Evolutionary conservation across 2,329 filamentous ascomycete species (phyloP).

Genomic region (Calonectria multiphialidica): DNA sequence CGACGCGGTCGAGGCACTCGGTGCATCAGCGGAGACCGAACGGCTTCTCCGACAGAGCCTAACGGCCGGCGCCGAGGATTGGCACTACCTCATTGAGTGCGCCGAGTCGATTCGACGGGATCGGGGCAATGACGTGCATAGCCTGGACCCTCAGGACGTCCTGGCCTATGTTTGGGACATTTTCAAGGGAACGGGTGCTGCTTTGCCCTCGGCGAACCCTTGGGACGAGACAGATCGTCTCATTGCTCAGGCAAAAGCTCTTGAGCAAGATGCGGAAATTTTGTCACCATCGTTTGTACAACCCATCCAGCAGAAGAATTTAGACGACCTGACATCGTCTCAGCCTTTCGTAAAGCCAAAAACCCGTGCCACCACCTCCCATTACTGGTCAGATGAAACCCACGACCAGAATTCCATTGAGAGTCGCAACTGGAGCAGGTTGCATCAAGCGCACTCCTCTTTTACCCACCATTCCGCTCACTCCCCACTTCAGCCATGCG

Average conservation of each 20-base stretch:
- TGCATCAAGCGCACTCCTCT: slow-evolving; percentile 12
- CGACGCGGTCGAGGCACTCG: slow-evolving; percentile 44
- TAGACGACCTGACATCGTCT: neutral
- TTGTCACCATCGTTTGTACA: slow-evolving; percentile 24
- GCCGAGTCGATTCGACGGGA: slow-evolving; percentile 45
- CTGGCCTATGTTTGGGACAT: slow-evolving; percentile 47
- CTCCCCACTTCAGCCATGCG: slow-evolving; percentile 10
- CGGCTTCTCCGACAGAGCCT: slow-evolving; percentile 47
- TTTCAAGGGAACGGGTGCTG: slow-evolving; percentile 21
- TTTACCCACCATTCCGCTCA: slow-evolving; percentile 13
- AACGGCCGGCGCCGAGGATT: slow-evolving; percentile 49
- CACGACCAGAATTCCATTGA: slow-evolving; percentile 26
- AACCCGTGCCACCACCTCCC: slow-evolving; percentile 35
- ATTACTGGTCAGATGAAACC: slow-evolving; percentile 44
- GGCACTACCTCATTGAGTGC: slow-evolving; percentile 49
- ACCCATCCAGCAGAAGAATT: neutral
- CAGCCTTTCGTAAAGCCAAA: slow-evolving; percentile 25
- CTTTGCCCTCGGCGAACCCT: slow-evolving; percentile 26
- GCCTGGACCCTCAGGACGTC: slow-evolving; percentile 49
- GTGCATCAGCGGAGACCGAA: slow-evolving; percentile 44
- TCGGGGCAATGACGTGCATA: slow-evolving; percentile 22
- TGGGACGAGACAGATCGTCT: slow-evolving; percentile 53
- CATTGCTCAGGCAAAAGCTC: slow-evolving; percentile 45
- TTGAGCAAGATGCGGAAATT: slow-evolving; percentile 40
- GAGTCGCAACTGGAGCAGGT: slow-evolving; percentile 28